phyloP scores from a whole-genome alignment of 169 alveolate genomes.

The Eimeria tenella region DNA sequence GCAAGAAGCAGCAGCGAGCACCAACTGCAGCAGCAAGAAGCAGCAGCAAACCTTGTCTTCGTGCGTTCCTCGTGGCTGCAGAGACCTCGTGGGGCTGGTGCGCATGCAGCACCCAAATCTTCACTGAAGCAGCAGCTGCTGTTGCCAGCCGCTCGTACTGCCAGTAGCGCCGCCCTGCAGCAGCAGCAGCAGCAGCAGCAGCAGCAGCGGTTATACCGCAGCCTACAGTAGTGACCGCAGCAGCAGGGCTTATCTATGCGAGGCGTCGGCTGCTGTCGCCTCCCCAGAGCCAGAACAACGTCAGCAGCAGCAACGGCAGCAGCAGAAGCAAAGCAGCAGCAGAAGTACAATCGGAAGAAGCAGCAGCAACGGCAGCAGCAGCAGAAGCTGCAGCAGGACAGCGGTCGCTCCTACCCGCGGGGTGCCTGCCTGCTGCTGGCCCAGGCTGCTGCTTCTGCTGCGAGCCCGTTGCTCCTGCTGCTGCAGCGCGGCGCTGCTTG shows the following conservation, averaged over 20 bases:
- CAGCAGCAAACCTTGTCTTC: constrained; percentile 48
- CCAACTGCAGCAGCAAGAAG: constrained; percentile 29
- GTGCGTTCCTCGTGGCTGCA: constrained; percentile 50
- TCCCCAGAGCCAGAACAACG: neutral
- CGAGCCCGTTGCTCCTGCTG: constrained; percentile 2
- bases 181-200: constrained; percentile 55
- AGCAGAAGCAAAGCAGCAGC: neutral
- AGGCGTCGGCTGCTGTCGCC: neutral
- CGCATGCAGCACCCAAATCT: constrained; percentile 76
- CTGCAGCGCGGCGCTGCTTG: constrained; percentile 44
- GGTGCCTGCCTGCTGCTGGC: constrained; percentile 11
- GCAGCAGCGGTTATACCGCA: neutral
- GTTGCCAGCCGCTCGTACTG: constrained; percentile 74
- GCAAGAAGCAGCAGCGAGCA: constrained; percentile 26
- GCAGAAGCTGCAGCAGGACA: neutral
- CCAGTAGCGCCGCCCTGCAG: constrained; percentile 70
- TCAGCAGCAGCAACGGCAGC: neutral
- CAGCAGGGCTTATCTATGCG: neutral
- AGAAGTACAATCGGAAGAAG: neutral
- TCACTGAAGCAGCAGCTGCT: constrained; percentile 74
- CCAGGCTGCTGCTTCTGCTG: constrained; percentile 46
- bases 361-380: neutral
- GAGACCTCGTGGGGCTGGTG: constrained; percentile 52
- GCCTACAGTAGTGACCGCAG: neutral
- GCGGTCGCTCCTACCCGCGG: neutral